Conservation (phyloP, 306 rosid genomes). For the Acacia confusa region DNA sequence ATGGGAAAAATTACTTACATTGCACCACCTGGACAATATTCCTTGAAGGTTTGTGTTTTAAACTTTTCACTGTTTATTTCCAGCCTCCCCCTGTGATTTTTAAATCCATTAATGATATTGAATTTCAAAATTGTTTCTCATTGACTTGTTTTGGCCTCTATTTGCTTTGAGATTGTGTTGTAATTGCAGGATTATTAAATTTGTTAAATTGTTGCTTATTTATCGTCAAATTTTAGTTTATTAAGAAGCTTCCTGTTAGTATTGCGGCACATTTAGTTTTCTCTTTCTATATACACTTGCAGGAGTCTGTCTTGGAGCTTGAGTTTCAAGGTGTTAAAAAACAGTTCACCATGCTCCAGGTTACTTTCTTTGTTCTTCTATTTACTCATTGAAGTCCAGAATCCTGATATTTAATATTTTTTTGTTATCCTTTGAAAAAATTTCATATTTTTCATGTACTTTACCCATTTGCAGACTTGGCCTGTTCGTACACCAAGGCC, state of each 20-base stretch:
- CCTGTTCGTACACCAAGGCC: constrained; percentile 99
- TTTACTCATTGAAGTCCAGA: constrained; percentile 27
- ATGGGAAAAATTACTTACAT: constrained; percentile 94
- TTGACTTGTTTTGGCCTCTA: constrained; percentile 17
- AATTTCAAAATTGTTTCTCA: background rate
- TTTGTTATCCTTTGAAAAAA: constrained; percentile 8
- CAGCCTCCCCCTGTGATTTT: constrained; percentile 9
- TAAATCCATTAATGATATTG: background rate
- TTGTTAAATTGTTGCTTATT: background rate
- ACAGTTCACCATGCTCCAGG: constrained; percentile 98
- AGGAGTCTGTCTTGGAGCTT: constrained; percentile 96
- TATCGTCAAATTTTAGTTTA: constrained; percentile 10
- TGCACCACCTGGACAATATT: constrained; percentile 96
- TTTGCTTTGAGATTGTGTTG: constrained; percentile 22
- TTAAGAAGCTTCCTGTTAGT: constrained; percentile 18
- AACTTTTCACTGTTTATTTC: constrained; percentile 20
- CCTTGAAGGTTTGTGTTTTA: constrained; percentile 63
- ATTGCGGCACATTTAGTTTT: constrained; percentile 6
- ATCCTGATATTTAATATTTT: background rate
- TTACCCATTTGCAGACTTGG: constrained; percentile 70
- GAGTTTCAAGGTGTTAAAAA: constrained; percentile 98
- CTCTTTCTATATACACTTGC: constrained; percentile 35
- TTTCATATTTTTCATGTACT: constrained; percentile 22
- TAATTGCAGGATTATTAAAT: constrained; percentile 7
- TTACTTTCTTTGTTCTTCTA: constrained; percentile 32